Base-by-base conservation (phyloP, 1,284 basidiomycete species). In the Ceratobasidium sp. region DNA sequence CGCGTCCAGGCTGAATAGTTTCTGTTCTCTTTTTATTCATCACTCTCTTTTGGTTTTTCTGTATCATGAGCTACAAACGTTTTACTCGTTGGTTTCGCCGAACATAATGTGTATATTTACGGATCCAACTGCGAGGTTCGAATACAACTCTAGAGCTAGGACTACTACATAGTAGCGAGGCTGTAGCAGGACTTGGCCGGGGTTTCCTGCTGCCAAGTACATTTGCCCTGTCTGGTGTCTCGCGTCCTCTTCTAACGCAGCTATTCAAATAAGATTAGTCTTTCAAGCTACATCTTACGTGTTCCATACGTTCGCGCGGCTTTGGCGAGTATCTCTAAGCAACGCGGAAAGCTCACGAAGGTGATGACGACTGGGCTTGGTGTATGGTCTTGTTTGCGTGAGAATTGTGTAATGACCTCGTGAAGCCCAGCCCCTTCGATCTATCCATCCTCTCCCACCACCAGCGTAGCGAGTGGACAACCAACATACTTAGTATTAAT, bases 401-500 rank as follows among this genome's bases (percentile, higher is more conserved):
- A 63, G 71, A 74, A 74, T 74, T 74, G 71, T 53, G 45, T 73
- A 74, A 74, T 74, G 56, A 53, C 45, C 47, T 63, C 58, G 71
- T 45, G 58, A 74, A 63, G 71, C 33, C 45, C 56, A 31, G 69
- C 54, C 71, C 47, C 45, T 74, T 60, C 53, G 71, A 42, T 42
- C 71, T 47, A 47, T 60, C 28, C 68, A 60, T 37, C 45, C 69
- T 58, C 56, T 74, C 71, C 71, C 71, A 74, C 71, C 71, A 74
- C 71, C 68, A 45, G 54, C 71, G 71, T 69, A 56, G 67, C 67
- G 67, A 42, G 67, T 56, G 71, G 71, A 74, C 71, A 45, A 63
- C 58, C 33, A 61, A 63, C 71, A 63, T 74, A 74, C 71, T 74
- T 74, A 74, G 71, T 74, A 74, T 49, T 74, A 74, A 74, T 74